phyloP scores from a whole-genome alignment of 176 grass and related monocot species.

The Chloris gayana region DNA sequence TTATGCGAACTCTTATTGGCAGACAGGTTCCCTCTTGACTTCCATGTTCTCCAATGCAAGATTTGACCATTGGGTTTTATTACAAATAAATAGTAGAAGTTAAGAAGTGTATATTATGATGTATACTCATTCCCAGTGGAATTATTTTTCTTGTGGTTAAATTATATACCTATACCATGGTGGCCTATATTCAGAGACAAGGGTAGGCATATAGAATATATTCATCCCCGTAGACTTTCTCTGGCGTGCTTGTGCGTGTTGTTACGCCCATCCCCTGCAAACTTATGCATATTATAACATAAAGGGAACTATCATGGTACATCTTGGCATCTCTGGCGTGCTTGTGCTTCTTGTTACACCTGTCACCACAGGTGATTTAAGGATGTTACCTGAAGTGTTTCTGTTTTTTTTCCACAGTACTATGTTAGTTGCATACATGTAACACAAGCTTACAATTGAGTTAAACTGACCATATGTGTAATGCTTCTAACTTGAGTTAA shows the following conservation, averaged over 20 bases:
- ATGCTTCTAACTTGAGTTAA: constrained; percentile 15
- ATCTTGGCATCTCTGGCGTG: neutral
- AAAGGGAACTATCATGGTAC: neutral
- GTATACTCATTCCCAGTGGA: neutral
- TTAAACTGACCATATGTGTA: neutral
- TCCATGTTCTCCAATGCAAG: too few species aligned
- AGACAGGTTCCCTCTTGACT: constrained; percentile 51
- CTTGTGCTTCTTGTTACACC: neutral
- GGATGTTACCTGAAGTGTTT: too few species aligned
- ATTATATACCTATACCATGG: neutral
- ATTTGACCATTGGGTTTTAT: too few species aligned
- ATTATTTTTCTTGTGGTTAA: neutral
- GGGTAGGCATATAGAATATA: neutral
- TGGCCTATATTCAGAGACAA: neutral
- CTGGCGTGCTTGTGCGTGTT: too few species aligned
- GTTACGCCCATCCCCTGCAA: neutral
- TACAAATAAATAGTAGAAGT: too few species aligned
- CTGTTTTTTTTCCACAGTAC: neutral
- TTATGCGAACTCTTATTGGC: constrained; percentile 77
- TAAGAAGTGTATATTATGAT: too few species aligned
- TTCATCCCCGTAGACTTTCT: neutral
- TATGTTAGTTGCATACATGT: neutral
- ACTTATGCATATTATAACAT: neutral
- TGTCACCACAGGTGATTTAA: neutral
- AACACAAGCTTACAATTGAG: neutral